Evolutionary conservation across 768 basidiomycete species (phyloP), one percentile per base, ranked within the genome.

Genomic region (Trametes meyenii): DNA sequence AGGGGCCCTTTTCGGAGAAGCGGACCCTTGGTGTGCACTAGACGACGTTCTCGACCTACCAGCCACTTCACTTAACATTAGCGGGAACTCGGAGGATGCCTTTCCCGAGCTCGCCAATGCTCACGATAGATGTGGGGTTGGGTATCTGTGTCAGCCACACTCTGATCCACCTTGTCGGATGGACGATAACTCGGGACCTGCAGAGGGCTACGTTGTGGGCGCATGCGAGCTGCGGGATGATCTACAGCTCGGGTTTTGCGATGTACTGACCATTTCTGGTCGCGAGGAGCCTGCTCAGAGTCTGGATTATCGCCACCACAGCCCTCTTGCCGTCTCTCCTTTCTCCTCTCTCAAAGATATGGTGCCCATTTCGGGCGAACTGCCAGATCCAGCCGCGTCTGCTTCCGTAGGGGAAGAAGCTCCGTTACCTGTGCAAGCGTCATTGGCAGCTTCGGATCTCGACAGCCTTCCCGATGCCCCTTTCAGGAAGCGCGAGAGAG

Each of bases 1-100:
- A 13, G 70, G 69, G 12, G 50, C 60, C 10, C 58, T 71, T 0
- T 71, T 71, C 43, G 66, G 65, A 24, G 60, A 56, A 11, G 58
- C 66, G 8, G 65, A 71, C 38, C 69, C 65, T 8, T 69, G 69
- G 66, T 16, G 8, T 5, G 56, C 50, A 2, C 58, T 71, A 19
- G 60, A 61, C 39, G 40, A 49, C 0, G 17, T 68, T 13, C 50
- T 68, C 10, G 59, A 46, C 5, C 50, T 67, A 4, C 44, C 61
- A 23, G 16, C 48, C 55, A 2, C 38, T 5, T 23, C 24, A 4
- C 23, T 36, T 5, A 8, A 11, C 26, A 17, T 5, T 5, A n/a
- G 39, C 17, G n/a, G 5, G 29, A 24, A 11, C 24, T 29, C n/a
- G 23, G 17, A 10, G 16, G 10, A 43, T 12, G 39, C 10, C 14